These are phyloP conservation scores for Microsporum audouinii DNA, from an alignment of 2,329 filamentous ascomycete genomes.

Conservation along the genomic window DNA sequence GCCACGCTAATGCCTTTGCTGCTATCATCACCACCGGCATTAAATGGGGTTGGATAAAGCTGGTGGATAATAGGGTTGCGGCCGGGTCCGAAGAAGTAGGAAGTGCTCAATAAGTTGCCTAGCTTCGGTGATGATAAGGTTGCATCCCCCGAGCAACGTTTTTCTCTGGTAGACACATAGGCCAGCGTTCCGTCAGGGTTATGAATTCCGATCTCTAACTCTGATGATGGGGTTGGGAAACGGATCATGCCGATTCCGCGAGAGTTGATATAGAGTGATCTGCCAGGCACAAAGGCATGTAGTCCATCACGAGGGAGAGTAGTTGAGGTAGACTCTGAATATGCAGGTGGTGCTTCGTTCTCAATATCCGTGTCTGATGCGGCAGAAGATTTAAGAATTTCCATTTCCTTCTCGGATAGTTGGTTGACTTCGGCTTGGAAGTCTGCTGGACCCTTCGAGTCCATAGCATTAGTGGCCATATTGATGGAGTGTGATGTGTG, in stretches of 20 bases:
- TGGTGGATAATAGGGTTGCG: slow-evolving; percentile 40
- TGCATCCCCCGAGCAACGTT: slow-evolving; percentile 40
- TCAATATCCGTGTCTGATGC: slow-evolving; percentile 8
- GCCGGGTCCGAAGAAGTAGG: slow-evolving; percentile 47
- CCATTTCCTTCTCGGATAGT: slow-evolving; percentile 6
- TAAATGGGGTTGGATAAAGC: not conserved
- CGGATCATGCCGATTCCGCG: slow-evolving; percentile 22
- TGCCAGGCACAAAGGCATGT: slow-evolving; percentile 7
- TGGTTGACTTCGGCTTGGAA: not conserved
- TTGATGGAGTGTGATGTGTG: not conserved
- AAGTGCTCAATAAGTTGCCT: slow-evolving; percentile 39
- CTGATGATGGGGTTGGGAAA: slow-evolving; percentile 27
- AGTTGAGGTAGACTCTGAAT: not conserved
- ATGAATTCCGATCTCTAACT: slow-evolving; percentile 28
- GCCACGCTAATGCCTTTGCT: slow-evolving; percentile 14
- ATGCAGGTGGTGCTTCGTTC: slow-evolving; percentile 2
- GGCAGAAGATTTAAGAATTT: slow-evolving; percentile 11
- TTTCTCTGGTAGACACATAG: slow-evolving; percentile 43
- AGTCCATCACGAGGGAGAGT: not conserved
- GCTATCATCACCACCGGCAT: not conserved
- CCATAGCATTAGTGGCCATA: not conserved
- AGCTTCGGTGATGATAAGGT: slow-evolving; percentile 32
- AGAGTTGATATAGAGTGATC: slow-evolving; percentile 19
- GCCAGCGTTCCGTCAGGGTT: slow-evolving; percentile 29
- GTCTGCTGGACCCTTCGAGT: not conserved